Percentiles rank a stretch among this genome's conserved stretches.
Evolutionary conservation across 768 basidiomycete genomes (phyloP).

Genomic region (Boletus rubropictus): DNA sequence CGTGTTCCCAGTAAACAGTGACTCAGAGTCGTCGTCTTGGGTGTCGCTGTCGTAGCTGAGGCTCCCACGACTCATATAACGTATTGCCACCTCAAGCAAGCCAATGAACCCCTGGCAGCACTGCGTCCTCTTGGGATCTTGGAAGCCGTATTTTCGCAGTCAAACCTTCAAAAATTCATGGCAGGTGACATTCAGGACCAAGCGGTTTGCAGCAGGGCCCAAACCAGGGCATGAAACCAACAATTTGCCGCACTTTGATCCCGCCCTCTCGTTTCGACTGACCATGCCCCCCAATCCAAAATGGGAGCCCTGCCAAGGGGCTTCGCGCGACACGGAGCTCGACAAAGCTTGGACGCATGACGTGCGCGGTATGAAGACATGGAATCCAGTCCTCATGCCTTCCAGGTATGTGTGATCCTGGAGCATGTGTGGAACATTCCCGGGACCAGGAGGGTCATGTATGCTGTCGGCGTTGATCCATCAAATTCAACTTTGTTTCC

Average conservation of each 20-base stretch:
- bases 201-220: conserved; percentile 3
- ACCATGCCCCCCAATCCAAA: conserved; percentile 36
- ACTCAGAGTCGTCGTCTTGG: background rate
- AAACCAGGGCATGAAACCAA: background rate
- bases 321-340: conserved; percentile 15
- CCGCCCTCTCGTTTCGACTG: conserved; percentile 29
- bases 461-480: conserved; percentile 3
- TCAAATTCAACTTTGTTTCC: conserved; percentile 16
- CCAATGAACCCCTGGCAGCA: background rate
- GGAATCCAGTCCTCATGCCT: conserved; percentile 33
- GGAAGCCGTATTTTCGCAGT: conserved; percentile 1
- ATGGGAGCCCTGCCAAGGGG: conserved; percentile 42
- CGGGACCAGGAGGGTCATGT: background rate
- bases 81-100: background rate
- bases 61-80: too few species aligned
- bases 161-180: background rate
- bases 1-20: background rate
- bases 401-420: conserved; percentile 24
- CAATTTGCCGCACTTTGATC: conserved; percentile 17
- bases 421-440: background rate
- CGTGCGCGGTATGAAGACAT: conserved; percentile 36
- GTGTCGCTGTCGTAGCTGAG: background rate
- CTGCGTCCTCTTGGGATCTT: background rate
- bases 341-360: conserved; percentile 29
- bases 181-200: background rate